These are phyloP conservation scores for Nepenthes mirabilis DNA, from an alignment of 148 eudicot species.

Conservation along the genomic window DNA sequence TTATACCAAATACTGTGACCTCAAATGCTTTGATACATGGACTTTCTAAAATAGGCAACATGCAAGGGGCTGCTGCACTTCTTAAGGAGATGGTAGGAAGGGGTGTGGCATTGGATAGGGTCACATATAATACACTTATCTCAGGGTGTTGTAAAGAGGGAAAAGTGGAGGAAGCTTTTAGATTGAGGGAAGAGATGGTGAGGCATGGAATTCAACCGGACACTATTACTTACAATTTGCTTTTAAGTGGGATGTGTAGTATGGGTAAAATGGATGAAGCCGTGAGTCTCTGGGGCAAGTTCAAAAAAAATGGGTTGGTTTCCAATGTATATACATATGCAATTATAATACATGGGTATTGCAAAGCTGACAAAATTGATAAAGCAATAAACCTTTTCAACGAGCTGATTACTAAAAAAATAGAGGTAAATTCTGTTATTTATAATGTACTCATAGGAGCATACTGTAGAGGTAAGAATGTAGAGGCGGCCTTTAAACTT, in stretches of 20 bases:
- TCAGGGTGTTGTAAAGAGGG: conserved; percentile 58
- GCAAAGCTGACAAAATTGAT: conserved; percentile 45
- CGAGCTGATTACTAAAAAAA: conserved; percentile 33
- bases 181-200: conserved; percentile 58
- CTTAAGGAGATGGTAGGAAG: conserved; percentile 51
- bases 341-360: conserved; percentile 58
- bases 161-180: conserved; percentile 55
- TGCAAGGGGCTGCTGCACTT: conserved; percentile 49
- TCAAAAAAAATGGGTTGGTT: conserved; percentile 30
- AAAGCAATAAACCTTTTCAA: conserved; percentile 47
- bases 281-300: conserved; percentile 43
- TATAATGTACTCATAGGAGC: conserved; percentile 61
- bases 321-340: conserved; percentile 52
- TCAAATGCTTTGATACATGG: conserved; percentile 75
- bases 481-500: conserved; percentile 45
- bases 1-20: conserved; percentile 50
- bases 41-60: conserved; percentile 46
- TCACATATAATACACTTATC: conserved; percentile 68
- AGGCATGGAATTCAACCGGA: conserved; percentile 44
- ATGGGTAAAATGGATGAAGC: conserved; percentile 67
- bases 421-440: conserved; percentile 39
- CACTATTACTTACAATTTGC: conserved; percentile 33
- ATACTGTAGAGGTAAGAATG: conserved; percentile 35
- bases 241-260: conserved; percentile 45
- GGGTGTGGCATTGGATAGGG: conserved; percentile 40